These are phyloP conservation scores for Heterococcus sp. DNA, from an alignment of 108 stramenopile species.

Conservation along the genomic window DNA sequence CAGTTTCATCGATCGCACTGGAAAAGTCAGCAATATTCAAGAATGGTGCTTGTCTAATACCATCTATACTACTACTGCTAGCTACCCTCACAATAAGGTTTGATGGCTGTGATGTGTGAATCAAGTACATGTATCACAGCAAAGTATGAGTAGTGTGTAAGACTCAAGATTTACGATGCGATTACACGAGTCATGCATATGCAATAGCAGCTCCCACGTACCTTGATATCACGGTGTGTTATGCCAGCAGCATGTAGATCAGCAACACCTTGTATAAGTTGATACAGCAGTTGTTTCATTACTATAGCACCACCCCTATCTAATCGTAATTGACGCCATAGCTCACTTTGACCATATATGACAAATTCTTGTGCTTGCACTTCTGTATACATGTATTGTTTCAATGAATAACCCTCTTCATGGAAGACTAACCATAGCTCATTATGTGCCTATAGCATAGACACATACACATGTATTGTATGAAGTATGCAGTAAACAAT, in stretches of 20 bases:
- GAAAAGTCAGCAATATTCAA: constrained; percentile 47
- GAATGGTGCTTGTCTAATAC: not conserved
- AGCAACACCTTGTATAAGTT: constrained; percentile 21
- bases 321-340: constrained; percentile 50
- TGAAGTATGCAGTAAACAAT: too few relatives aligned
- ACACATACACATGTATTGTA: not conserved
- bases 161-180: too few relatives aligned
- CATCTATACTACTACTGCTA: not conserved
- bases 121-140: too few relatives aligned
- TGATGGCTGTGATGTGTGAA: too few relatives aligned
- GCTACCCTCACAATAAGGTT: constrained; percentile 26
- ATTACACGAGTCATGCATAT: too few relatives aligned
- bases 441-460: constrained; percentile 1
- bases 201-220: too few relatives aligned
- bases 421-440: constrained; percentile 58
- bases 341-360: constrained; percentile 28
- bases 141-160: too few relatives aligned
- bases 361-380: constrained; percentile 24
- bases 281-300: constrained; percentile 38
- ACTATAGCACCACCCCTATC: constrained; percentile 11
- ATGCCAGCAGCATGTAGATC: constrained; percentile 40
- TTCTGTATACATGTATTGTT: constrained; percentile 52
- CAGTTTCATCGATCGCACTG: constrained; percentile 49
- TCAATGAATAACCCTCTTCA: constrained; percentile 49
- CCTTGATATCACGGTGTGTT: constrained; percentile 52